Evolutionary conservation across 2,329 filamentous ascomycete species (phyloP), one percentile per base, ranked within the genome.

Genomic region (Alternaria sp.): DNA sequence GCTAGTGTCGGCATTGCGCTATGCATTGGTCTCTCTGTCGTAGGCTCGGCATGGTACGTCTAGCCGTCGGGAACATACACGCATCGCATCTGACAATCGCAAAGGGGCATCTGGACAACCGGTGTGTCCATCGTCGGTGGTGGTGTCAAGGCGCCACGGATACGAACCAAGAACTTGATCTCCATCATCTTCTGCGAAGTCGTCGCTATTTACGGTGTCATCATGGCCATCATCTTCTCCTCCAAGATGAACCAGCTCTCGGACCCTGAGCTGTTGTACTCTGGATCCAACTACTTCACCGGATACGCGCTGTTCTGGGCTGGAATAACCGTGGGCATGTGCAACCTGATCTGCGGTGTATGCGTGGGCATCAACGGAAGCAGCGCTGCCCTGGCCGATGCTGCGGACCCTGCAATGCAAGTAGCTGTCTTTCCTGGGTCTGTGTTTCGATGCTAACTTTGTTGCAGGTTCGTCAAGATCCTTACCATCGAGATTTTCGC

Each of bases 181-280:
- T 98, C 95, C 76, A 99, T 99, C 82, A 98, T 99, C 84, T 99
- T 99, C 85, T 99, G 96, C 85, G 96, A 99, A 84, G 96, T 99
- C 78, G 96, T 99, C 77, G 96, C 96, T 82, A 99, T 99, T 82
- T 99, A 99, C 87, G 96, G 96, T 75, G 95, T 99, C 83, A 99
- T 99, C 84, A 99, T 99, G 93, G 91, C 94, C 75, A 99, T 99
- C 80, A 92, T 99, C 76, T 98, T 98, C 85, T 96, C 94, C 47
- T 88, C 94, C 66, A 97, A 97, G 82, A 84, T 99, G 73, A 87
- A 88, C 73, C 81, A 86, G 59, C 87, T 96, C 28, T 86, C 86
- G 60, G 87, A 90, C 43, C 85, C 86, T 17, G 88, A 90, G 30
- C 85, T 86, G 32, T 81, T 93, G 28, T 91, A 91, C 83, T 91